Conservation (phyloP, 352 stramenopile species). For the Phytophthora colocasiae region DNA sequence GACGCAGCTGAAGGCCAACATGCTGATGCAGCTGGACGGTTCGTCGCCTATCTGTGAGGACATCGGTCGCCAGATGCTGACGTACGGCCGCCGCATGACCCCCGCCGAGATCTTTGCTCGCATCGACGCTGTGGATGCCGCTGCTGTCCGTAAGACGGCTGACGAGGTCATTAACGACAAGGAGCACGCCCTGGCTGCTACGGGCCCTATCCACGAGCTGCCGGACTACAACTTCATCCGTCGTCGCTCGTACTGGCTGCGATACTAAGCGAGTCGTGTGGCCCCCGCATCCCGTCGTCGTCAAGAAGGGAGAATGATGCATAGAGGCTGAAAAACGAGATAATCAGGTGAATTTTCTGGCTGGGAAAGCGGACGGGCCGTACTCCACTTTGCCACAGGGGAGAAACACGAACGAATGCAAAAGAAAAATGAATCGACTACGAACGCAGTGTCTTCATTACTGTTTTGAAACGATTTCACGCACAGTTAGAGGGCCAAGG, state of each 20-base stretch:
- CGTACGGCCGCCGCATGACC: constrained; percentile 96
- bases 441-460: constrained; percentile 15
- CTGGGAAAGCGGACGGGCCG: constrained; percentile 38
- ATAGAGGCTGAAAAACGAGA: constrained; percentile 39
- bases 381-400: constrained; percentile 40
- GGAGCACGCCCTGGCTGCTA: constrained; percentile 97
- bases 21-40: constrained; percentile 99
- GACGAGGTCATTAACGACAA: constrained; percentile 97
- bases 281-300: constrained; percentile 30
- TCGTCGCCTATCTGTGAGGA: constrained; percentile 99
- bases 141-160: constrained; percentile 91
- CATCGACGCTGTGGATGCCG: constrained; percentile 98
- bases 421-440: constrained; percentile 40
- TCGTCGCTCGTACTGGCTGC: constrained; percentile 98
- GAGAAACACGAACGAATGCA: constrained; percentile 36
- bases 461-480: not conserved
- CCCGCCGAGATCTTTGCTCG: constrained; percentile 98
- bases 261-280: constrained; percentile 72
- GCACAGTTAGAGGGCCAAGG: not conserved
- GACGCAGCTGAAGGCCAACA: constrained; percentile 99
- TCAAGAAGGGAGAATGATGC: constrained; percentile 43
- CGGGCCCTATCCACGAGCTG: constrained; percentile 98
- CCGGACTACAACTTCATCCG: constrained; percentile 99
- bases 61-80: constrained; percentile 99
- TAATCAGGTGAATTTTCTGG: constrained; percentile 36